Evolutionary conservation across 2,329 filamentous ascomycete species (phyloP), one percentile per base, ranked within the genome.

Genomic region (Clonostachys solani): DNA sequence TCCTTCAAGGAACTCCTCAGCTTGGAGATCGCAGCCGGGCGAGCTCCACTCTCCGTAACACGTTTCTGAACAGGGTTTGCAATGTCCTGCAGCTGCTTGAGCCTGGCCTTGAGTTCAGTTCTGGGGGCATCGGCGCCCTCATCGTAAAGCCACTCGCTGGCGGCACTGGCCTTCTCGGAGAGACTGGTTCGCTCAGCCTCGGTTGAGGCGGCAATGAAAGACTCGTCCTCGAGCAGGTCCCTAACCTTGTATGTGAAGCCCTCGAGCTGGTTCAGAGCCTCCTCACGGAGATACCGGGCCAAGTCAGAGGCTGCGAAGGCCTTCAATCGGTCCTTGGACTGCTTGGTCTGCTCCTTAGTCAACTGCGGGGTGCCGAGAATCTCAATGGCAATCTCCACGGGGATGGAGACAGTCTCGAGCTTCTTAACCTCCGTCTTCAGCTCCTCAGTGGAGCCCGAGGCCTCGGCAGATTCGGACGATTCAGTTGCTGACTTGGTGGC

Each of bases 241-340:
- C 91, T 85, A 29, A 88, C 81, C 59, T 84, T 86, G 75, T 99
- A 99, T 13, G 92, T 96, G 66, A 87, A 97, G 12, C 80, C 86
- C 67, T 99, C 94, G n/a, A 99, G 81, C 54, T 88, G 86, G 68
- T 97, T 99, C 48, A 96, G 74, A 1, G 89, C 83, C 64, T 96
- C 92, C 63, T 96, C 92, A 33, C 92, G 83, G 49, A 83, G 74
- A 35, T 83, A 70, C 44, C 92, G 87, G 29, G 86, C 82, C 55
- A 80, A 81, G 67, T 99, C 94, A 3, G 92, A 96, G 23, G 80
- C 75, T 55, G 95, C 90, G 58, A 99, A 97, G 5, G 89, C 86
- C 58, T 83, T 78, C 40, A 99, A 80, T 41, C 89, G 86, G 55
- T 87, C 79, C 63, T 86, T 84, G 66, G 77, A 57, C 58, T 73